A percentile compares a stretch with the other conserved stretches of the same genome.
Conservation (phyloP, 495 filamentous ascomycete species). For the Aspergillus cavernicola region DNA sequence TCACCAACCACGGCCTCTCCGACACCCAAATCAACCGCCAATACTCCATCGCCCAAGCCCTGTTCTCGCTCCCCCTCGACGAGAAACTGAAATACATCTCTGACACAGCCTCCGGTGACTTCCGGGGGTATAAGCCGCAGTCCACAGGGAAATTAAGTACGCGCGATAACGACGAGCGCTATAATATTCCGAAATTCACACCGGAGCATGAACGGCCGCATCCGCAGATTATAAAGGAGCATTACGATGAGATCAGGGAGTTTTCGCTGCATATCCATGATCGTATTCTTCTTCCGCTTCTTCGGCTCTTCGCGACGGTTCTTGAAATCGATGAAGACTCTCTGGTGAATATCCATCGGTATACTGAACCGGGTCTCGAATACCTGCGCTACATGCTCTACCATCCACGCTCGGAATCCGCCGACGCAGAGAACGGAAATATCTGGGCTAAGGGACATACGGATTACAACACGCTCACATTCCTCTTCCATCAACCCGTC, state of each 20-base stretch:
- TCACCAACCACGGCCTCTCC: constrained; percentile 47
- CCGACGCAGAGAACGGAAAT: constrained; percentile 36
- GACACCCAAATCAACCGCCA: constrained; percentile 49
- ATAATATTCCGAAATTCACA: constrained; percentile 52
- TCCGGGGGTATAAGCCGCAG: constrained; percentile 34
- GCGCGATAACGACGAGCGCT: constrained; percentile 51
- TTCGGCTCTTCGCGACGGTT: constrained; percentile 47
- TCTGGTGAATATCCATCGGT: constrained; percentile 45
- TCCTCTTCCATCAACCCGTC: constrained; percentile 55
- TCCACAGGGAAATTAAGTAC: constrained; percentile 26
- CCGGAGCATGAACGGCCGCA: constrained; percentile 41
- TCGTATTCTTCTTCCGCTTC: constrained; percentile 40
- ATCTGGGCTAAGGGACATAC: constrained; percentile 49
- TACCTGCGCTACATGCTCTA: constrained; percentile 56
- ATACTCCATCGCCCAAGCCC: constrained; percentile 46
- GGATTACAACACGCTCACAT: constrained; percentile 50
- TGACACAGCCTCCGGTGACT: constrained; percentile 42
- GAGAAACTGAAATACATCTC: constrained; percentile 45
- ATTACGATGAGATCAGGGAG: constrained; percentile 44
- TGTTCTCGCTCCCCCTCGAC: constrained; percentile 47
- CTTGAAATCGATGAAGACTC: constrained; percentile 51
- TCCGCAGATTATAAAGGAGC: constrained; percentile 35
- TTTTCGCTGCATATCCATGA: constrained; percentile 49
- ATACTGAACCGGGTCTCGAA: constrained; percentile 43
- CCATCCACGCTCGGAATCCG: constrained; percentile 38